phyloP scores from a whole-genome alignment of 352 stramenopile species.

The Phytopythium aichiense region DNA sequence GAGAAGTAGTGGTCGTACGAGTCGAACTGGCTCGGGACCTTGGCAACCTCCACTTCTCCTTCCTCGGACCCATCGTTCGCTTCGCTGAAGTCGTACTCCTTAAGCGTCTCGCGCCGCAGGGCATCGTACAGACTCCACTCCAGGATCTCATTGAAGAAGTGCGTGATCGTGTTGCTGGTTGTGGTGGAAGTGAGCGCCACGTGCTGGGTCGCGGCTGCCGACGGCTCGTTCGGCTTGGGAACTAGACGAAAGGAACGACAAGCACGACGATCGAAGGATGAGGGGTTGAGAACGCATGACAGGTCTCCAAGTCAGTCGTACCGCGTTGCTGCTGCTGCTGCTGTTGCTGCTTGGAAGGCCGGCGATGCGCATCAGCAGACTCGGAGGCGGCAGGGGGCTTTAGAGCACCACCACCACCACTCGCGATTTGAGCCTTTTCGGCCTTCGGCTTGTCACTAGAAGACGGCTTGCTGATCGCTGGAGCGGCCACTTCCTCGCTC shows the following conservation, averaged over 20 bases:
- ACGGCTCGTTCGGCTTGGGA: neutral
- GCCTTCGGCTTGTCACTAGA: conserved; percentile 10
- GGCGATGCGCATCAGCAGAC: conserved; percentile 44
- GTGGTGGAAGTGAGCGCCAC: conserved; percentile 5
- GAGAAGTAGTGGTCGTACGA: conserved; percentile 88
- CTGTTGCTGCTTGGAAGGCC: conserved; percentile 52
- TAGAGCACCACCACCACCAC: no score
- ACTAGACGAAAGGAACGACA: neutral
- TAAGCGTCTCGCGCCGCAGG: conserved; percentile 50
- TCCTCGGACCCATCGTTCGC: conserved; percentile 73
- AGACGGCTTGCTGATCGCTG: neutral
- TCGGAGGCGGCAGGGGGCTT: conserved; percentile 19
- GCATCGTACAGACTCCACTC: conserved; percentile 76
- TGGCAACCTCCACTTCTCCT: conserved; percentile 61
- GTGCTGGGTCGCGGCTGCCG: neutral
- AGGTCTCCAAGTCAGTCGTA: neutral
- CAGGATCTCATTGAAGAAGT: conserved; percentile 84
- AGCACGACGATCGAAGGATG: neutral
- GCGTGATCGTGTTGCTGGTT: conserved; percentile 59
- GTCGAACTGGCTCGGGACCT: conserved; percentile 79
- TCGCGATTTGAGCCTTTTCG: neutral
- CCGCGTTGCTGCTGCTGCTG: conserved; percentile 53
- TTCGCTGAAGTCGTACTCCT: conserved; percentile 38
- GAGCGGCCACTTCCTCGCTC: conserved; percentile 14
- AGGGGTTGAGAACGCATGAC: neutral